A percentile compares a stretch with the other conserved stretches of the same genome.
phyloP scores from a whole-genome alignment of 495 filamentous ascomycete species.

The Neurospora hispaniola region DNA sequence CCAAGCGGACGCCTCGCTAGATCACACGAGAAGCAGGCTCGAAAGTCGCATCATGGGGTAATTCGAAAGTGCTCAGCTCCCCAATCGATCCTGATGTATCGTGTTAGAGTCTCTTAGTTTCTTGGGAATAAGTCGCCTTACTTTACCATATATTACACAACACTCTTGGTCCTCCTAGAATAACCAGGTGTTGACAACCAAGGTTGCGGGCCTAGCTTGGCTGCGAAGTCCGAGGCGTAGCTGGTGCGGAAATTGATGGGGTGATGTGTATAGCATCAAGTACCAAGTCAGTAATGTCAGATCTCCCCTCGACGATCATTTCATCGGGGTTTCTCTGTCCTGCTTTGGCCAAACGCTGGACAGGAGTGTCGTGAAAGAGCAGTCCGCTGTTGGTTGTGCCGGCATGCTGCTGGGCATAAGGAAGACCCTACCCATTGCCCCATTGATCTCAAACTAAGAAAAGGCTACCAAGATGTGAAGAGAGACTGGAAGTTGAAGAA shows the following conservation, averaged over 20 bases:
- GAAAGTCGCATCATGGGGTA: not conserved
- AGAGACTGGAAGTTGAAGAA: not conserved
- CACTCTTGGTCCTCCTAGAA: not conserved
- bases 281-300: not conserved
- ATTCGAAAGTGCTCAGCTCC: not conserved
- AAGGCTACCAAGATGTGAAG: not conserved
- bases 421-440: not conserved
- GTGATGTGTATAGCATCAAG: not conserved
- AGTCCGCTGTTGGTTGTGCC: not conserved
- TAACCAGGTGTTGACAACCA: not conserved
- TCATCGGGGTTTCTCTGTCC: not conserved
- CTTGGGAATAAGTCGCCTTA: not conserved
- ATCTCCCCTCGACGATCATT: not conserved
- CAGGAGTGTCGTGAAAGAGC: not conserved
- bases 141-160: not conserved
- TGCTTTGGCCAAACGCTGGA: not conserved
- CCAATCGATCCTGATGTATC: not conserved
- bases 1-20: not conserved
- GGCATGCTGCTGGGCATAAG: not conserved
- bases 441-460: not conserved
- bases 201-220: not conserved
- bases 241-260: not conserved
- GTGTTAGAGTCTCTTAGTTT: not conserved
- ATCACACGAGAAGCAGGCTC: not conserved
- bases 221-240: not conserved